Percentiles rank a stretch among this genome's conserved stretches.
These are phyloP conservation scores for Zoysia pacifica DNA, from an alignment of 176 grass and related monocot species.

Conservation along the genomic window DNA sequence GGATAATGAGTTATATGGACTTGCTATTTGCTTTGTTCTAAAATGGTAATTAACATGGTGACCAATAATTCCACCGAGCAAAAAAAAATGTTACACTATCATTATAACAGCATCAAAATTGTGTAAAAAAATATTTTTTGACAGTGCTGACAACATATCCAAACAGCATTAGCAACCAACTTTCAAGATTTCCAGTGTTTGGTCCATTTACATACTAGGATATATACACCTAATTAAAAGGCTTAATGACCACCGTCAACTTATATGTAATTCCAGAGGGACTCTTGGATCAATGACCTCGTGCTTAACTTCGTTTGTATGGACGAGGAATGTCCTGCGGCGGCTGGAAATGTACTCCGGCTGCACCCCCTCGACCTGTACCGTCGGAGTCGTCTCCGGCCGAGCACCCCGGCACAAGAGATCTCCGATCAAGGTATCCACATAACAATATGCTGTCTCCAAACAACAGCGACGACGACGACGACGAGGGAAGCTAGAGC, in stretches of 20 bases:
- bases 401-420: not conserved
- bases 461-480: not conserved
- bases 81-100: no score
- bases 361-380: conserved; percentile 53
- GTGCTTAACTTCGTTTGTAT: conserved; percentile 33
- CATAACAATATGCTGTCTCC: not conserved
- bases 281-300: conserved; percentile 33
- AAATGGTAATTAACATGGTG: no score
- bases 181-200: no score
- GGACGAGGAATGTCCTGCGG: not conserved
- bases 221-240: no score
- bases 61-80: no score
- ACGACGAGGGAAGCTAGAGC: not conserved
- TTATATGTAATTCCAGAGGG: not conserved
- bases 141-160: no score
- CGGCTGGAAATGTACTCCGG: not conserved
- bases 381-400: conserved; percentile 22
- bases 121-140: no score
- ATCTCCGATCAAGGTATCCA: not conserved
- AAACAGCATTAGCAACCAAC: no score
- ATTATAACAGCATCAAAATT: no score
- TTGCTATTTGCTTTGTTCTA: no score
- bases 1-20: no score
- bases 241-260: not conserved
- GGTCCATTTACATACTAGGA: no score